Conservation (phyloP, 2,329 filamentous ascomycete genomes). For the Westerdykella sp. region DNA sequence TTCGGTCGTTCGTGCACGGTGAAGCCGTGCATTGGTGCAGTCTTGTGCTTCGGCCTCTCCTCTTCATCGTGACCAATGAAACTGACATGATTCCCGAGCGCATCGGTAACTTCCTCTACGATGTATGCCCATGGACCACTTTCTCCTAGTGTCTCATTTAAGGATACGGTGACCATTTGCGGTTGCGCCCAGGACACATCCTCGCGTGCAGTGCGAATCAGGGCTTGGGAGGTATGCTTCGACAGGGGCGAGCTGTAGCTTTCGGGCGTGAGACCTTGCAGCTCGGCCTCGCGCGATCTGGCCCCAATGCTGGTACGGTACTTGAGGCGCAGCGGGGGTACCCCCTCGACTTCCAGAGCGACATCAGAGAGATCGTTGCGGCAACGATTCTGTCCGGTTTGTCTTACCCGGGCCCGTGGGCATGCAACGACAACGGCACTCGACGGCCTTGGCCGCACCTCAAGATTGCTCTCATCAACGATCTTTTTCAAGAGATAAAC, state of each 20-base stretch:
- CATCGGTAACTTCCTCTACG: slow-evolving; percentile 88
- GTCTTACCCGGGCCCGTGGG: slow-evolving; percentile 68
- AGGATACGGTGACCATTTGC: slow-evolving; percentile 67
- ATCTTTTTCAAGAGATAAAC: slow-evolving; percentile 81
- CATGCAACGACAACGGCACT: slow-evolving; percentile 83
- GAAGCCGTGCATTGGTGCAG: slow-evolving; percentile 68
- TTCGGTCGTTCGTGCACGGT: slow-evolving; percentile 80
- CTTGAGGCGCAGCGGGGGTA: slow-evolving; percentile 83
- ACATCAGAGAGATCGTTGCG: slow-evolving; percentile 83
- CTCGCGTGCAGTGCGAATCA: slow-evolving; percentile 54
- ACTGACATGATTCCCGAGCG: slow-evolving; percentile 75
- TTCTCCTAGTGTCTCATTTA: slow-evolving; percentile 82
- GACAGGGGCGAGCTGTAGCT: slow-evolving; percentile 72
- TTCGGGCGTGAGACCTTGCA: slow-evolving; percentile 89
- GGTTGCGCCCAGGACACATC: slow-evolving; percentile 76
- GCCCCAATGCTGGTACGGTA: slow-evolving; percentile 86
- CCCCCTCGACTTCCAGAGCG: slow-evolving; percentile 75
- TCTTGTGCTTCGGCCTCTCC: slow-evolving; percentile 52
- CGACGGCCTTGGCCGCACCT: slow-evolving; percentile 69
- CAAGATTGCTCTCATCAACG: slow-evolving; percentile 86
- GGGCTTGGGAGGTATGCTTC: slow-evolving; percentile 50
- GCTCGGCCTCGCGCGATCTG: slow-evolving; percentile 69
- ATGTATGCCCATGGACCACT: slow-evolving; percentile 83
- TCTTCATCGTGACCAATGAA: slow-evolving; percentile 65
- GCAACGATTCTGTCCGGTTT: slow-evolving; percentile 64